A percentile compares a stretch with the other conserved stretches of the same genome.
These are phyloP conservation scores for Cydonia oblonga DNA, from an alignment of 331 rosid species.

Conservation along the genomic window DNA sequence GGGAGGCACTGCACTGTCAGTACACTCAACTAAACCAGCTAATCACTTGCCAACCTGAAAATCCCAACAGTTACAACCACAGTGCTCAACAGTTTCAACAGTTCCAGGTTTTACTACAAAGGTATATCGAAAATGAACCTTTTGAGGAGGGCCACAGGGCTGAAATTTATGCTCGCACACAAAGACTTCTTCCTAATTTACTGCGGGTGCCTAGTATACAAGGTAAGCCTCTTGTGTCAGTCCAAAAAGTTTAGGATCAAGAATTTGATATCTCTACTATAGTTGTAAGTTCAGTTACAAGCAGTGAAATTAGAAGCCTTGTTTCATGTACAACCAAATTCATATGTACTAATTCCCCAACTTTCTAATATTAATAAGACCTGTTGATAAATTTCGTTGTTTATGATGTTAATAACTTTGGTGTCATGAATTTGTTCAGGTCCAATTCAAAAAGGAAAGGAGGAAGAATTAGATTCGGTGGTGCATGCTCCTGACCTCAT, in stretches of 20 bases:
- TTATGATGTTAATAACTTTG: neutral
- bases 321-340: neutral
- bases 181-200: conserved; percentile 57
- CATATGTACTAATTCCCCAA: neutral
- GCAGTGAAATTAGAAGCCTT: neutral
- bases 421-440: conserved; percentile 36
- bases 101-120: conserved; percentile 82
- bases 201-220: conserved; percentile 76
- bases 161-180: conserved; percentile 58
- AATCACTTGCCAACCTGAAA: conserved; percentile 71
- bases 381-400: neutral
- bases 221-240: conserved; percentile 28
- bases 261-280: neutral
- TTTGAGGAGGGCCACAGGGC: conserved; percentile 71
- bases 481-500: conserved; percentile 74
- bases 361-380: neutral
- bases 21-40: conserved; percentile 68
- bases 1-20: conserved; percentile 98
- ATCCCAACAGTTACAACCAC: conserved; percentile 52
- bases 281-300: neutral
- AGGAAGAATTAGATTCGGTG: conserved; percentile 32
- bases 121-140: conserved; percentile 90
- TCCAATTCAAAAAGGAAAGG: conserved; percentile 44
- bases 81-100: conserved; percentile 88
- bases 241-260: neutral